Evolutionary conservation across 139 green algal species (phyloP).

Genomic region (Picochlorum sp.): DNA sequence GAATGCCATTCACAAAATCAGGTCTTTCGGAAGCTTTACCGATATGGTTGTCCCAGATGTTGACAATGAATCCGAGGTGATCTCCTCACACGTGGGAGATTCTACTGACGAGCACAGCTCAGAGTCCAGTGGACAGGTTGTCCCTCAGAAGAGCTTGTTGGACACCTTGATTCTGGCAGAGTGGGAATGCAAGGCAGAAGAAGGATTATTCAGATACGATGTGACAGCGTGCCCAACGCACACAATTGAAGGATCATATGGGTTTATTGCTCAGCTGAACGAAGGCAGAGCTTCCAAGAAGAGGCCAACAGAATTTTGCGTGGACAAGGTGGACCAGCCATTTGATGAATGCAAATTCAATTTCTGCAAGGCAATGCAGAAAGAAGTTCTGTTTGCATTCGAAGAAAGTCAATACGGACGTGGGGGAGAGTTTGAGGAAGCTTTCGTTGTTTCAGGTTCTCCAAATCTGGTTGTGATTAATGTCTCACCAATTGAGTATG

Average conservation of each 20-base stretch:
- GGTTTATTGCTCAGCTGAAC: conserved; percentile 93
- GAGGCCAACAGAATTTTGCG: conserved; percentile 89
- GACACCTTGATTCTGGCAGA: conserved; percentile 55
- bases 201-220: conserved; percentile 85
- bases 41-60: conserved; percentile 29
- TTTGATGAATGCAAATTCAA: conserved; percentile 97
- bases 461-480: conserved; percentile 95
- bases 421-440: conserved; percentile 10
- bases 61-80: conserved; percentile 4
- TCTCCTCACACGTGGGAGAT: not conserved
- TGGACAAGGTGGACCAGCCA: conserved; percentile 79
- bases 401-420: conserved; percentile 18
- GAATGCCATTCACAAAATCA: conserved; percentile 28
- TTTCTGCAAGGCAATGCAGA: conserved; percentile 87
- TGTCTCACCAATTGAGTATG: conserved; percentile 96
- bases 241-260: conserved; percentile 65
- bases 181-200: conserved; percentile 67
- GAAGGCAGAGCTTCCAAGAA: conserved; percentile 93
- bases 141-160: conserved; percentile 40
- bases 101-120: not conserved
- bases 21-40: conserved; percentile 46
- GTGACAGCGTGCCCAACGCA: conserved; percentile 83
- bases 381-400: conserved; percentile 92
- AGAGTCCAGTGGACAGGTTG: conserved; percentile 3
- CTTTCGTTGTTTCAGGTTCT: conserved; percentile 15